Evolutionary conservation across 495 filamentous ascomycete species (phyloP).

Genomic region (Staphylotrichum longicolle): DNA sequence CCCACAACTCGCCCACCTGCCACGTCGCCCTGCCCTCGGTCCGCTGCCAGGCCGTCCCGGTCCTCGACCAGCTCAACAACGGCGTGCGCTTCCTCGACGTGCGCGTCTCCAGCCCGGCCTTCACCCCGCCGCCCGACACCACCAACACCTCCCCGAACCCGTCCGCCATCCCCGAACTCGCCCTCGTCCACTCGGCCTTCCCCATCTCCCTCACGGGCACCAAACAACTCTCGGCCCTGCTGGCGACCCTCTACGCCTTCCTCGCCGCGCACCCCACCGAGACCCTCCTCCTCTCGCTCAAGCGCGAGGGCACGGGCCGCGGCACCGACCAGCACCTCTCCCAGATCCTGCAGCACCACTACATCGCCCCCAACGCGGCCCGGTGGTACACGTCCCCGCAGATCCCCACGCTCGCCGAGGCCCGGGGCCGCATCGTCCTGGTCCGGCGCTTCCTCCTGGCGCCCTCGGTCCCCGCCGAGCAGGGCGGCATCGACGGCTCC

Average conservation of each 20-base stretch:
- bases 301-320: slow-evolving; percentile 81
- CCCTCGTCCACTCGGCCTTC: slow-evolving; percentile 48
- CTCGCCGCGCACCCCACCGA: slow-evolving; percentile 76
- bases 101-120: slow-evolving; percentile 53
- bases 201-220: slow-evolving; percentile 46
- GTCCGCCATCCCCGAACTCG: slow-evolving; percentile 48
- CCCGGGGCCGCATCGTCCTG: slow-evolving; percentile 79
- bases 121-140: slow-evolving; percentile 21
- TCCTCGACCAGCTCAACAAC: slow-evolving; percentile 76
- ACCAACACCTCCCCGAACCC: slow-evolving; percentile 29
- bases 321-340: slow-evolving; percentile 78
- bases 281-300: slow-evolving; percentile 80
- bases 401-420: slow-evolving; percentile 80
- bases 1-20: slow-evolving; percentile 88
- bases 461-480: slow-evolving; percentile 56
- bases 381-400: slow-evolving; percentile 74
- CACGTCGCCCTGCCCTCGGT: slow-evolving; percentile 84
- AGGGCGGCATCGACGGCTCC: slow-evolving; percentile 79
- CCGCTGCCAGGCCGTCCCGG: slow-evolving; percentile 81
- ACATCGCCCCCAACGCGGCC: slow-evolving; percentile 52
- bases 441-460: slow-evolving; percentile 74
- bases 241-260: slow-evolving; percentile 69
- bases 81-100: slow-evolving; percentile 95
- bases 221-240: slow-evolving; percentile 72
- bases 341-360: slow-evolving; percentile 66